phyloP scores from a whole-genome alignment of 2,329 filamentous ascomycete genomes.

The Botrytis aclada region DNA sequence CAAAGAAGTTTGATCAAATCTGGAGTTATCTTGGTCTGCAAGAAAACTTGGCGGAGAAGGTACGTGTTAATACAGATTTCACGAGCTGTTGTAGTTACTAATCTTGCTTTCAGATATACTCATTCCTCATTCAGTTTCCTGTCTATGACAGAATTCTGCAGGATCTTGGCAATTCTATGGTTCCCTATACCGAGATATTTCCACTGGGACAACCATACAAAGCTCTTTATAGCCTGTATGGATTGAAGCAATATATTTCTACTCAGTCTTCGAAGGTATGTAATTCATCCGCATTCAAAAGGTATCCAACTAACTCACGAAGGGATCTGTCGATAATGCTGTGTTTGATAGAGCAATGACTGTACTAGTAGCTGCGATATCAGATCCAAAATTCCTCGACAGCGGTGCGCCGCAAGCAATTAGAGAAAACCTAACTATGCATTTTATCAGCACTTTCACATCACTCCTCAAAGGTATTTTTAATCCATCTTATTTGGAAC shows the following conservation, averaged over 20 bases:
- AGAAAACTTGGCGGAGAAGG: slow-evolving; percentile 65
- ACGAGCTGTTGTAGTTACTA: neutral
- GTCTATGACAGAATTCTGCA: slow-evolving; percentile 60
- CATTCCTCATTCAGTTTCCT: slow-evolving; percentile 68
- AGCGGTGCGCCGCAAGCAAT: slow-evolving; percentile 44
- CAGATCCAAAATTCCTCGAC: slow-evolving; percentile 52
- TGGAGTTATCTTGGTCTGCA: slow-evolving; percentile 77
- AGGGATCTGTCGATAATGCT: slow-evolving; percentile 36
- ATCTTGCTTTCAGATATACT: slow-evolving; percentile 54
- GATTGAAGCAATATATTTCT: slow-evolving; percentile 59
- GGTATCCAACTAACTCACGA: slow-evolving; percentile 16
- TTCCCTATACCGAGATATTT: slow-evolving; percentile 61
- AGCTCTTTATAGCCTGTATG: slow-evolving; percentile 68
- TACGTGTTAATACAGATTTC: slow-evolving; percentile 38
- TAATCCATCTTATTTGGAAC: neutral
- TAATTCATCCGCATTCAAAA: slow-evolving; percentile 10
- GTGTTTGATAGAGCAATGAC: slow-evolving; percentile 46
- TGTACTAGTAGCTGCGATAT: slow-evolving; percentile 59
- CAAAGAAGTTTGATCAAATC: slow-evolving; percentile 78
- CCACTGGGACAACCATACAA: slow-evolving; percentile 68
- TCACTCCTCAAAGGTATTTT: slow-evolving; percentile 52
- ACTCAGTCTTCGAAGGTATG: slow-evolving; percentile 32
- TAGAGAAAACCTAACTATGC: slow-evolving; percentile 49
- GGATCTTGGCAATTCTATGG: slow-evolving; percentile 53
- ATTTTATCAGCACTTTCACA: slow-evolving; percentile 56